A percentile compares a stretch with the other conserved stretches of the same genome.
These are phyloP conservation scores for Hibiscus tridactylites DNA, from an alignment of 345 rosid species.

Conservation along the genomic window DNA sequence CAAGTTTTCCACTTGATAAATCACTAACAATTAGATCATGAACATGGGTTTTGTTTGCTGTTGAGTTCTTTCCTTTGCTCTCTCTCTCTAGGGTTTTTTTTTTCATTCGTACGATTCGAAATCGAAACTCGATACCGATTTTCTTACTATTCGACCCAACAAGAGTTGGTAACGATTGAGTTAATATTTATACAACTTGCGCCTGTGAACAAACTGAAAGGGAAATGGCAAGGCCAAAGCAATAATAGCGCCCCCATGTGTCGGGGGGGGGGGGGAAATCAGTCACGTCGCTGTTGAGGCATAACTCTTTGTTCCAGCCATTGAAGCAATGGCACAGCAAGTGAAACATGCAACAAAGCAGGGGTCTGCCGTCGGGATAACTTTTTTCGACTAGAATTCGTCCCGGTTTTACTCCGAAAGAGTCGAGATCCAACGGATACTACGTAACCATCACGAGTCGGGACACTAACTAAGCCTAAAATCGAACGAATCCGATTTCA, in stretches of 20 bases:
- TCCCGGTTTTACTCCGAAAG: too few species aligned
- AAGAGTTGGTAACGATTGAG: neutral
- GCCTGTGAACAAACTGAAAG: conserved; percentile 15
- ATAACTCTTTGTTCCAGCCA: conserved; percentile 10
- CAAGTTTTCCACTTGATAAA: too few species aligned
- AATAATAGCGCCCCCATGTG: conserved; percentile 28
- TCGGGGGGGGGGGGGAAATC: conserved; percentile 18
- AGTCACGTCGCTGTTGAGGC: conserved; percentile 33
- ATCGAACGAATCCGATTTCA: too few species aligned
- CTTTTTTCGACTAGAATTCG: too few species aligned
- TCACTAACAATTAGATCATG: neutral
- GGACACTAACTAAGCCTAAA: too few species aligned
- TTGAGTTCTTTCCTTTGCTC: neutral
- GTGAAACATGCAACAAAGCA: conserved; percentile 8
- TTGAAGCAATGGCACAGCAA: conserved; percentile 1
- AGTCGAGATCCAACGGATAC: too few species aligned
- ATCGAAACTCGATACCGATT: neutral
- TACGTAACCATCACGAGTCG: too few species aligned
- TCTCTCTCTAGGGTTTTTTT: neutral
- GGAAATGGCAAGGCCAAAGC: conserved; percentile 26
- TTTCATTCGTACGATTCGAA: too few species aligned
- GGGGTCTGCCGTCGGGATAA: neutral
- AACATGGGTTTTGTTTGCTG: neutral
- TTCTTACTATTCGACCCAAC: neutral
- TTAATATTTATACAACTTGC: neutral